Conservation (phyloP, 2,329 filamentous ascomycete genomes). For the Alternaria sp. region DNA sequence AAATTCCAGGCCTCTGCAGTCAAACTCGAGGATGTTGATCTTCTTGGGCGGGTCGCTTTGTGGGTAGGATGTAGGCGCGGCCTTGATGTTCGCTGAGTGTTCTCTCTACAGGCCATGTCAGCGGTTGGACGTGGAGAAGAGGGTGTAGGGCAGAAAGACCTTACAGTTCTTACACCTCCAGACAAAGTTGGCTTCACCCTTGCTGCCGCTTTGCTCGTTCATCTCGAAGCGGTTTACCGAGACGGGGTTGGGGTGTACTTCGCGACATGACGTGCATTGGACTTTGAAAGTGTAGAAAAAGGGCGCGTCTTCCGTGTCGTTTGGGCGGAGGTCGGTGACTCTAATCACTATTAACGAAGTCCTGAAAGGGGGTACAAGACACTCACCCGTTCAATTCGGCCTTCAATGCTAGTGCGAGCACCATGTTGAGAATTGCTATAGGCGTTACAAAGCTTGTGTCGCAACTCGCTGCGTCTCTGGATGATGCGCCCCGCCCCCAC, state of each 20-base stretch:
- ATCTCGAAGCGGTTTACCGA: constrained; percentile 87
- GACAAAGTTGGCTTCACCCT: constrained; percentile 98
- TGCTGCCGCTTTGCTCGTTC: constrained; percentile 90
- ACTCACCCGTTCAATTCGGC: constrained; percentile 49
- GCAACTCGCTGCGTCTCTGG: constrained; percentile 7
- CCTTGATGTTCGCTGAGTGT: constrained; percentile 84
- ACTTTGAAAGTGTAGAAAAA: constrained; percentile 99
- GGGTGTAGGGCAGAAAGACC: constrained; percentile 59
- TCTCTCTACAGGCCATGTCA: constrained; percentile 67
- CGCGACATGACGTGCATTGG: constrained; percentile 96
- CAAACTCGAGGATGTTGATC: constrained; percentile 85
- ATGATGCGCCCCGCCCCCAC: constrained; percentile 23
- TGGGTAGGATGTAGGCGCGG: constrained; percentile 74
- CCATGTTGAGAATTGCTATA: constrained; percentile 28
- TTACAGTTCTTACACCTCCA: constrained; percentile 99
- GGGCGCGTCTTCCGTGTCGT: constrained; percentile 79
- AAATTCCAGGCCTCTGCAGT: constrained; percentile 94
- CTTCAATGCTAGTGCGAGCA: constrained; percentile 50
- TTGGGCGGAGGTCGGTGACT: constrained; percentile 86
- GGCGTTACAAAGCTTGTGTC: background rate
- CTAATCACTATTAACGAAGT: constrained; percentile 57
- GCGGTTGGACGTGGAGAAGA: background rate
- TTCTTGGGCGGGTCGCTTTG: constrained; percentile 75
- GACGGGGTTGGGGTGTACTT: constrained; percentile 86
- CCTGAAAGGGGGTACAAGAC: background rate